Base-by-base conservation (phyloP, 2,329 filamentous ascomycete genomes). In the Aspergillus arachidicola region DNA sequence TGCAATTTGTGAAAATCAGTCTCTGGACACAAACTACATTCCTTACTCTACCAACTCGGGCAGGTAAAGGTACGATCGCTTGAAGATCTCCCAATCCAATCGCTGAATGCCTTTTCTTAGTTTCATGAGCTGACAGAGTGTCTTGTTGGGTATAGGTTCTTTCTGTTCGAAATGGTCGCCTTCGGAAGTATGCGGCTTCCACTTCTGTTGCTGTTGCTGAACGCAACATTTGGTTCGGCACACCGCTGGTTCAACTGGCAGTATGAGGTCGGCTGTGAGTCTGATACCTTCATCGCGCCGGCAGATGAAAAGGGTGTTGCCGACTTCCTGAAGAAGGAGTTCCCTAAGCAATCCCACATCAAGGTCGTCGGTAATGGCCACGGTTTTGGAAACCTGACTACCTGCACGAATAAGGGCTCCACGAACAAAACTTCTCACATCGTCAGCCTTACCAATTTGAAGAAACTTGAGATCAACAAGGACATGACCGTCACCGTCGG, bases 231-330 rank as follows among this genome's bases (percentile, higher is more conserved):
- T 54, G 51, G 51, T 21, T 54, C 51, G 32, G 56, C 56, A n/a
- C 59, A 68, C 53, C 58, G 57, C 46, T 68, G 66, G 66, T 68
- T 59, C 57, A 68, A 68, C 50, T 68, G 66, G 66, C 66, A 68
- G 54, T 68, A 48, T 58, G 66, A 67, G 30, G 63, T 66, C 45
- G 64, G 63, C 55, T 68, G 66, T 48, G 56, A 68, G 54, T 61
- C 66, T 28, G 62, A 64, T 41, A 62, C 56, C 11, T 65, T 62
- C 50, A 55, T 67, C 43, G 59, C 59, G n/a, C 66, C 66, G 19
- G 23, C 55, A 32, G 57, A 63, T 63, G 66, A 67, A 38, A 23
- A 34, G 38, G 66, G 34, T 11, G 51, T 57, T 48, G 57, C 58
- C 21, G 21, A 48, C 21, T 68, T 68, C 54, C 51, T 68, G 32